Percentiles rank a stretch among this genome's conserved stretches.
Evolutionary conservation across 106 monocot genomes (phyloP).

Genomic region (Allium sativum): DNA sequence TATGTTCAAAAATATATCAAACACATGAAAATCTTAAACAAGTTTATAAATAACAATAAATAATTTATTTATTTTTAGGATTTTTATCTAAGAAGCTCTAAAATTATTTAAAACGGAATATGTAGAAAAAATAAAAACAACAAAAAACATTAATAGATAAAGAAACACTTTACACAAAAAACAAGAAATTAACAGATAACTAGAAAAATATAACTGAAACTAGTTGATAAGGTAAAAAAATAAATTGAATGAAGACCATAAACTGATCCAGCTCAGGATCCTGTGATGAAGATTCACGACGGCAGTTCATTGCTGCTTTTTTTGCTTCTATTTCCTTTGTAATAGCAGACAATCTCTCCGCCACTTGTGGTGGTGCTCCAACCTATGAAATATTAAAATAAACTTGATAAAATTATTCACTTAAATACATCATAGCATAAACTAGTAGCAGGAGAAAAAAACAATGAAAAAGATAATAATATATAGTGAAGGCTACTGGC

Average conservation of each 20-base stretch:
- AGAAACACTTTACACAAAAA: not conserved
- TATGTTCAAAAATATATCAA: not conserved
- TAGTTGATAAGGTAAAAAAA: not conserved
- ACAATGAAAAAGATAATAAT: not conserved
- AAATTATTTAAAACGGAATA: too few species aligned
- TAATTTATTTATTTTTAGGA: too few species aligned
- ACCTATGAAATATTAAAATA: slow-evolving; percentile 33
- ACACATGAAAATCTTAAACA: not conserved
- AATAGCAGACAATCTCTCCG: slow-evolving; percentile 37
- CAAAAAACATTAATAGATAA: not conserved
- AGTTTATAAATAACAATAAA: too few species aligned
- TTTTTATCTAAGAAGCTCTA: too few species aligned
- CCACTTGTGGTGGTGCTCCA: slow-evolving; percentile 82
- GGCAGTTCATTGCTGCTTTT: slow-evolving; percentile 10
- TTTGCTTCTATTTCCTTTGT: slow-evolving; percentile 35
- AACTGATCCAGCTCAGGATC: slow-evolving; percentile 97
- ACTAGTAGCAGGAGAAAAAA: not conserved
- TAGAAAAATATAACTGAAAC: not conserved
- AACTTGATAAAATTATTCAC: too few species aligned
- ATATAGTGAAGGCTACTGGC: not conserved
- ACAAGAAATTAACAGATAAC: not conserved
- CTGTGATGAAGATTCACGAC: slow-evolving; percentile 7
- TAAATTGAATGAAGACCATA: slow-evolving; percentile 35
- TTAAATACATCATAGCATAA: not conserved
- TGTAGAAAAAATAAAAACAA: too few species aligned